Conservation (phyloP, 495 filamentous ascomycete genomes). For the Aspergillus baeticus region DNA sequence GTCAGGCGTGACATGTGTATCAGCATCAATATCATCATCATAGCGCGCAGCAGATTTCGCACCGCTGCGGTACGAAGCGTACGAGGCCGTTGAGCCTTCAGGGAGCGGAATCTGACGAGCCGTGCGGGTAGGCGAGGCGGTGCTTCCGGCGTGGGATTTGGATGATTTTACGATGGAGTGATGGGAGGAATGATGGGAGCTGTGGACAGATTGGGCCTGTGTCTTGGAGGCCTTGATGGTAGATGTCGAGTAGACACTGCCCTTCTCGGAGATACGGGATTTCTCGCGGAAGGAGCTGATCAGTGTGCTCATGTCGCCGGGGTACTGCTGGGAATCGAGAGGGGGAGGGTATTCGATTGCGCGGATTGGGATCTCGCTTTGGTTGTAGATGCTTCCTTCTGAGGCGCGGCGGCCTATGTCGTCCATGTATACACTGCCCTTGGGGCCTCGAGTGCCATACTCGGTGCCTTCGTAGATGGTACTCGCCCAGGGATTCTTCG, state of each 20-base stretch:
- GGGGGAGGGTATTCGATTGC: conserved; percentile 45
- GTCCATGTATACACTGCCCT: conserved; percentile 29
- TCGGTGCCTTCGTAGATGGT: conserved; percentile 45
- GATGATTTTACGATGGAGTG: conserved; percentile 18
- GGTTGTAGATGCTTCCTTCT: conserved; percentile 37
- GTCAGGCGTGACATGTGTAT: conserved; percentile 34
- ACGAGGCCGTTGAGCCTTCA: conserved; percentile 23
- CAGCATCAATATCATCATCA: conserved; percentile 31
- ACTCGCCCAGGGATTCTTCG: conserved; percentile 42
- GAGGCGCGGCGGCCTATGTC: conserved; percentile 38
- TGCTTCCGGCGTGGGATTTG: conserved; percentile 21
- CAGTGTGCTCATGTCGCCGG: conserved; percentile 36
- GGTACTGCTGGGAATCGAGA: conserved; percentile 26
- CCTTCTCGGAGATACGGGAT: conserved; percentile 30
- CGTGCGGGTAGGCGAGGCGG: conserved; percentile 28
- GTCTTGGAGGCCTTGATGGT: conserved; percentile 44
- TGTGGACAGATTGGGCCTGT: conserved; percentile 4
- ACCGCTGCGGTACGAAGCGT: conserved; percentile 21
- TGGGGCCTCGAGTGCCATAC: conserved; percentile 23
- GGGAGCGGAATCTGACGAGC: conserved; percentile 36
- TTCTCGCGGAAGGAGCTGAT: conserved; percentile 43
- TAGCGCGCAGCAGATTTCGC: conserved; percentile 27
- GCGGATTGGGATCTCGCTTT: conserved; percentile 34
- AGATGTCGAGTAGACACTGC: conserved; percentile 39
- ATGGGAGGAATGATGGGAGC: conserved; percentile 11